Percentiles rank a stretch among this genome's conserved stretches.
These are phyloP conservation scores for Monilinia vaccinii-corymbosi DNA, from an alignment of 2,329 filamentous ascomycete genomes.

Conservation along the genomic window DNA sequence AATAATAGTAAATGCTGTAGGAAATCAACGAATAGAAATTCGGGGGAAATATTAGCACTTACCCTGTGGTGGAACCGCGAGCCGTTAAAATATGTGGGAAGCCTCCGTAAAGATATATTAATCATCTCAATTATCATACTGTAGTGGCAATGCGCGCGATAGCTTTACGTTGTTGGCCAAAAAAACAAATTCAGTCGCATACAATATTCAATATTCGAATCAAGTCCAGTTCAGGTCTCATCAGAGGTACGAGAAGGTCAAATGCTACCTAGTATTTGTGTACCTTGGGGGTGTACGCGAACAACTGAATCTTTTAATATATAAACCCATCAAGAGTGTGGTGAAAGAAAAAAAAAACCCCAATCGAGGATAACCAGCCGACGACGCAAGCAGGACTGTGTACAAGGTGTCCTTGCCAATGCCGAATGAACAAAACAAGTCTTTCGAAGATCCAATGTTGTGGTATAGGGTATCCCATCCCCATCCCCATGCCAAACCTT, in stretches of 20 bases:
- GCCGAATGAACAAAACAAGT: slow-evolving; percentile 6
- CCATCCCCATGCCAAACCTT: neutral
- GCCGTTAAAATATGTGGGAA: neutral
- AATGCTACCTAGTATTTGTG: neutral
- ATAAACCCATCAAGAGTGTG: neutral
- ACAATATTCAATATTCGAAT: neutral
- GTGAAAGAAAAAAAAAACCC: neutral
- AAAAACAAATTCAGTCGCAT: neutral
- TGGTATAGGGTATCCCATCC: slow-evolving; percentile 12
- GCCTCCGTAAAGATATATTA: neutral
- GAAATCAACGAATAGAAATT: neutral
- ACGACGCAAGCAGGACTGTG: slow-evolving; percentile 6
- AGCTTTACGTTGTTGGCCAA: neutral
- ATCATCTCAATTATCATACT: neutral
- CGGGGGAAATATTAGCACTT: neutral
- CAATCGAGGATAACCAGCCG: slow-evolving; percentile 3
- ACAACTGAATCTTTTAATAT: neutral
- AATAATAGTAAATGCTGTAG: too few relatives aligned
- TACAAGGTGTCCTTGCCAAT: slow-evolving; percentile 7
- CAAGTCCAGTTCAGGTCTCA: neutral
- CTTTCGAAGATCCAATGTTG: slow-evolving; percentile 14
- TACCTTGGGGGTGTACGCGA: neutral
- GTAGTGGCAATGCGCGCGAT: neutral
- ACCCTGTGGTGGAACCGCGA: neutral
- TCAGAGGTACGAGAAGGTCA: neutral